Percentiles rank a stretch among this genome's conserved stretches.
Evolutionary conservation across 179 eudicot species (phyloP).

Genomic region (Vitellaria paradoxa): DNA sequence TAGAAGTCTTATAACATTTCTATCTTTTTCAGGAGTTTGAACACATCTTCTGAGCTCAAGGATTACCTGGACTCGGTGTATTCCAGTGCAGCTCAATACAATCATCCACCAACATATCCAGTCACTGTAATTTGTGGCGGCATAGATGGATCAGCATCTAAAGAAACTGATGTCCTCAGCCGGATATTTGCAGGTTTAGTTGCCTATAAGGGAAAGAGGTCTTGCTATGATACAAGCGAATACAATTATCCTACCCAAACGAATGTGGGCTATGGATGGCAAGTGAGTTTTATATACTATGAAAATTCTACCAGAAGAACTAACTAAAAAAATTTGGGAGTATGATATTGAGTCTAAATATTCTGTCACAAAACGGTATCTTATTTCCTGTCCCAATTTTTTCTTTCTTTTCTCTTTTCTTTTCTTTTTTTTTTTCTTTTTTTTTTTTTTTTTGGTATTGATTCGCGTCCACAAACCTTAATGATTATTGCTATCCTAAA

Average conservation of each 20-base stretch:
- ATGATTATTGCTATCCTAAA: too few relatives aligned
- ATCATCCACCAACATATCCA: constrained; percentile 28
- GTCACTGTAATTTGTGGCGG: constrained; percentile 29
- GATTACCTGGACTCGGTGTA: constrained; percentile 20
- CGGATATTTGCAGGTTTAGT: constrained; percentile 12
- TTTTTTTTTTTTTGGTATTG: too few relatives aligned
- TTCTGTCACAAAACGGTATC: too few relatives aligned
- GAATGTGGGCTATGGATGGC: constrained; percentile 14
- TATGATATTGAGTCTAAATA: too few relatives aligned
- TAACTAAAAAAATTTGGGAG: too few relatives aligned
- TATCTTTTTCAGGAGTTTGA: constrained; percentile 19
- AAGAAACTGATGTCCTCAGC: constrained; percentile 19
- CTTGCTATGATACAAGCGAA: constrained; percentile 13
- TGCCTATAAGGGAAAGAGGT: neutral
- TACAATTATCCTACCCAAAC: neutral
- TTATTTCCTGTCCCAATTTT: too few relatives aligned
- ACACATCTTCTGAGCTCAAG: constrained; percentile 25
- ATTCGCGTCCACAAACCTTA: too few relatives aligned
- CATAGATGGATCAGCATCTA: constrained; percentile 26
- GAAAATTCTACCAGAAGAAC: too few relatives aligned
- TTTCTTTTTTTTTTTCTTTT: too few relatives aligned
- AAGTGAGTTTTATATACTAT: constrained; percentile 10
- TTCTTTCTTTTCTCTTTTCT: too few relatives aligned
- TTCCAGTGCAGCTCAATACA: constrained; percentile 31
- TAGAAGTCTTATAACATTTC: too few relatives aligned